Evolutionary conservation across 805 yeast species (phyloP).

Genomic region (Danielozyma ontarioensis): DNA sequence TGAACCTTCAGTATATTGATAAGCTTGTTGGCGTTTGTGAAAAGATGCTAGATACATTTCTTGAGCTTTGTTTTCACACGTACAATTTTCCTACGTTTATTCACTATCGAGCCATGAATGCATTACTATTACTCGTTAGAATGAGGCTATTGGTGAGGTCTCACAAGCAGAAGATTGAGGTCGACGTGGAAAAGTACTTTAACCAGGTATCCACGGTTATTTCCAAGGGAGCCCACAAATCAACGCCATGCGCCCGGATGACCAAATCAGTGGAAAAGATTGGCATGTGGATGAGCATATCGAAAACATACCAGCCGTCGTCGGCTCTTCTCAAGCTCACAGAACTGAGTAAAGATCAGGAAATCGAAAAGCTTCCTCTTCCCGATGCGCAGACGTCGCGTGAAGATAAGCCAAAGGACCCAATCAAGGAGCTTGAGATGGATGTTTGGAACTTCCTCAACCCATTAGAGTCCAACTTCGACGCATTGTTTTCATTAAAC

Average conservation of each 20-base stretch:
- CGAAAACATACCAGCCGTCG: slow-evolving; percentile 9
- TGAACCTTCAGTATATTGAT: slow-evolving; percentile 31
- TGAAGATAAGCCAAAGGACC: not conserved
- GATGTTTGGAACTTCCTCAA: slow-evolving; percentile 25
- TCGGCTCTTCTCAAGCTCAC: slow-evolving; percentile 21
- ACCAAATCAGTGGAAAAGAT: slow-evolving; percentile 16
- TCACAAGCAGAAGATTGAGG: slow-evolving; percentile 6
- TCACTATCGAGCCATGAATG: slow-evolving; percentile 50
- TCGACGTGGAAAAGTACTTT: slow-evolving; percentile 17
- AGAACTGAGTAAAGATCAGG: slow-evolving; percentile 25
- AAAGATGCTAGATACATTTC: slow-evolving; percentile 41
- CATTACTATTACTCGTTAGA: slow-evolving; percentile 43
- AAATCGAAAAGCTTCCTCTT: slow-evolving; percentile 24
- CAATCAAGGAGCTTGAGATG: slow-evolving; percentile 17
- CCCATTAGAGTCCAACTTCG: slow-evolving; percentile 21
- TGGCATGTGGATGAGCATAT: slow-evolving; percentile 23
- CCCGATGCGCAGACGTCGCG: no score
- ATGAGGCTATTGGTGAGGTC: slow-evolving; percentile 42
- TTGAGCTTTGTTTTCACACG: slow-evolving; percentile 34
- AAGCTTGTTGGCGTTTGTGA: slow-evolving; percentile 43
- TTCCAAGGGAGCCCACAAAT: slow-evolving; percentile 12
- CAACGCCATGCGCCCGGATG: slow-evolving; percentile 20
- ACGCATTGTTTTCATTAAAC: not conserved
- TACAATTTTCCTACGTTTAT: slow-evolving; percentile 45
- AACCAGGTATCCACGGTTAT: slow-evolving; percentile 12